These are phyloP conservation scores for Epichloe coenophiala DNA, from an alignment of 2,329 filamentous ascomycete genomes.

Conservation along the genomic window DNA sequence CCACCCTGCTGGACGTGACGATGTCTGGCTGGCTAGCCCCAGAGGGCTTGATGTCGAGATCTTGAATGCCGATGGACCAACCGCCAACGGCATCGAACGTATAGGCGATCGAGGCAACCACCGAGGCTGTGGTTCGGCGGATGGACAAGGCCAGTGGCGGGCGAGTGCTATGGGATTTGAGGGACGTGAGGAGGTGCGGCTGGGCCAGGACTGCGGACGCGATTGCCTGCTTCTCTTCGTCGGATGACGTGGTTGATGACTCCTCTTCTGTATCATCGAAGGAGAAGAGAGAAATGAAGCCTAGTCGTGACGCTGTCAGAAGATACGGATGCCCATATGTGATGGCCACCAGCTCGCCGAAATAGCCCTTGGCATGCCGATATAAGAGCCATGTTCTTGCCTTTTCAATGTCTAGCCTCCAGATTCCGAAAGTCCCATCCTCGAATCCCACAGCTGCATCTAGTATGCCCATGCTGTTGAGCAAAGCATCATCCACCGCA, in stretches of 20 bases:
- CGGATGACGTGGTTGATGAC: not conserved
- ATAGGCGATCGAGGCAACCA: conserved; percentile 78
- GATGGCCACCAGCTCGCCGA: conserved; percentile 54
- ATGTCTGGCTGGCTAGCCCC: conserved; percentile 15
- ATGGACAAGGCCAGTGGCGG: conserved; percentile 74
- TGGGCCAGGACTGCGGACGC: conserved; percentile 7
- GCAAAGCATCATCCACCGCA: conserved; percentile 44
- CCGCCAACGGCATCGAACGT: conserved; percentile 65
- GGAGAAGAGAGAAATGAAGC: conserved; percentile 63
- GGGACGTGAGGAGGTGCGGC: conserved; percentile 51
- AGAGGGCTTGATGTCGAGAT: conserved; percentile 49
- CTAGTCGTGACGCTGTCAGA: conserved; percentile 62
- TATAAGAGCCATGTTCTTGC: conserved; percentile 37
- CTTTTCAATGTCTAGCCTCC: conserved; percentile 38
- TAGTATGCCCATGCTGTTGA: conserved; percentile 29
- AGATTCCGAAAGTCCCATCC: conserved; percentile 60
- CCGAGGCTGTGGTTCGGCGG: conserved; percentile 46
- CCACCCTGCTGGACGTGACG: conserved; percentile 23
- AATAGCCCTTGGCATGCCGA: conserved; percentile 45
- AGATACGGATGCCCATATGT: conserved; percentile 65
- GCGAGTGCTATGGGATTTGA: conserved; percentile 68
- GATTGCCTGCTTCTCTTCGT: not conserved
- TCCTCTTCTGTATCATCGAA: conserved; percentile 28
- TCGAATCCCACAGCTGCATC: conserved; percentile 56
- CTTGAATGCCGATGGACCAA: conserved; percentile 88